These are phyloP conservation scores for Tuber borchii DNA, from an alignment of 495 filamentous ascomycete genomes.

Conservation along the genomic window DNA sequence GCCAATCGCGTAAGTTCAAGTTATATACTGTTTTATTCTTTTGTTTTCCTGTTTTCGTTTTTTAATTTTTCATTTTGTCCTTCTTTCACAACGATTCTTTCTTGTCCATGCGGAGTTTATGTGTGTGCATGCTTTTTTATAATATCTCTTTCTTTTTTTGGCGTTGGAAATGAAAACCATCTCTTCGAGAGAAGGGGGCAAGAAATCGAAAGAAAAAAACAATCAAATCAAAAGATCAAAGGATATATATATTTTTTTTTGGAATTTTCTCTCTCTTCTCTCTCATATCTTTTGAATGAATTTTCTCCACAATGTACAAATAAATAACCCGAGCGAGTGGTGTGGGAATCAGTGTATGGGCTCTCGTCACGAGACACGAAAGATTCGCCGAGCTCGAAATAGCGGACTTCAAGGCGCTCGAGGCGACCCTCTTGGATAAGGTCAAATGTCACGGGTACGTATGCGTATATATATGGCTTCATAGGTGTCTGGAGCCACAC, in stretches of 20 bases:
- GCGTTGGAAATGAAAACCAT: background rate
- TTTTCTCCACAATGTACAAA: background rate
- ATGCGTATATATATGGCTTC: background rate
- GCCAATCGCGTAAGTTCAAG: constrained; percentile 63
- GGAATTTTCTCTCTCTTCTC: background rate
- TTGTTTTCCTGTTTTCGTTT: background rate
- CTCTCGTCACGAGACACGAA: constrained; percentile 67
- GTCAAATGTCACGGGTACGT: constrained; percentile 91
- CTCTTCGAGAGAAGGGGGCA: background rate
- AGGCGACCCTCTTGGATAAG: constrained; percentile 66
- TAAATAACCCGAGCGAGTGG: constrained; percentile 16
- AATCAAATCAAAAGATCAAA: background rate
- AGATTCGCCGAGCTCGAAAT: constrained; percentile 56
- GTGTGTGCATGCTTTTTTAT: background rate
- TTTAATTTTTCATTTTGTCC: background rate
- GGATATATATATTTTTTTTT: constrained; percentile 3
- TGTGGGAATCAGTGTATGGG: constrained; percentile 54
- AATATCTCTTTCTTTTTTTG: background rate
- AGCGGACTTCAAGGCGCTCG: constrained; percentile 66
- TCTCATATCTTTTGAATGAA: background rate
- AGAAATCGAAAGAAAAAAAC: background rate
- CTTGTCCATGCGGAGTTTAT: background rate
- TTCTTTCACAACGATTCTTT: background rate
- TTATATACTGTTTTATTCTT: background rate
- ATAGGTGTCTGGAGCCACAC: constrained; percentile 2